phyloP scores from a whole-genome alignment of 345 rosid species.

The Populus pruinosa region DNA sequence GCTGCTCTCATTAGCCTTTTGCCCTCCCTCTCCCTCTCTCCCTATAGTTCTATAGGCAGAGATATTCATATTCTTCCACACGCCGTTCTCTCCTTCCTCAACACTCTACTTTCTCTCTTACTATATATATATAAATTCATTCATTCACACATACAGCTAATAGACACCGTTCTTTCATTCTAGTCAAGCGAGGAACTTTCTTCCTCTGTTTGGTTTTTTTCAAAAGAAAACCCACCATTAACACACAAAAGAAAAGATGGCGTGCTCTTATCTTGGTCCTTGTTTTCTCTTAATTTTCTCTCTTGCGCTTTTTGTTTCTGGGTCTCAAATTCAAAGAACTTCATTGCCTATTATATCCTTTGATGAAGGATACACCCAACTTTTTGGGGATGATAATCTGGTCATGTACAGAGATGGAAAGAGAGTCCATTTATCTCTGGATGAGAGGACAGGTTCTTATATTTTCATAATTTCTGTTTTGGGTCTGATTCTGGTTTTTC shows the following conservation, averaged over 20 bases:
- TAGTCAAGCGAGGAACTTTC: background rate
- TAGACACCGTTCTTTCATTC: background rate
- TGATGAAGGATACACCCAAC: conserved; percentile 87
- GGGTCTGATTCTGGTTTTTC: background rate
- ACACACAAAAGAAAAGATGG: conserved; percentile 25
- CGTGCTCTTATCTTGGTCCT: conserved; percentile 15
- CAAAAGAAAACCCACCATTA: background rate
- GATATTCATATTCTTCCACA: background rate
- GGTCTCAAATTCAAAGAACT: conserved; percentile 38
- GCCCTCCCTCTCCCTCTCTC: conserved; percentile 10
- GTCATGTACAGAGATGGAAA: conserved; percentile 72
- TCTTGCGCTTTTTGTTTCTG: conserved; percentile 49
- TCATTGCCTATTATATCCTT: conserved; percentile 62
- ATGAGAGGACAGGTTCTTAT: conserved; percentile 76
- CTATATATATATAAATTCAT: conserved; percentile 1
- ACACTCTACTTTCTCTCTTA: conserved; percentile 7
- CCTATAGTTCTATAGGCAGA: background rate
- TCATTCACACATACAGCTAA: background rate
- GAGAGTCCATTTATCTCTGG: conserved; percentile 71
- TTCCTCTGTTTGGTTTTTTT: background rate
- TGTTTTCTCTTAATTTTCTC: conserved; percentile 33
- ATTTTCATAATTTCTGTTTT: background rate
- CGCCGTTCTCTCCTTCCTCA: conserved; percentile 21
- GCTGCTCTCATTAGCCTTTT: conserved; percentile 20
- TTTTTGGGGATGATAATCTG: conserved; percentile 84